phyloP scores from a whole-genome alignment of 345 rosid genomes.

The Sonneratia alba region DNA sequence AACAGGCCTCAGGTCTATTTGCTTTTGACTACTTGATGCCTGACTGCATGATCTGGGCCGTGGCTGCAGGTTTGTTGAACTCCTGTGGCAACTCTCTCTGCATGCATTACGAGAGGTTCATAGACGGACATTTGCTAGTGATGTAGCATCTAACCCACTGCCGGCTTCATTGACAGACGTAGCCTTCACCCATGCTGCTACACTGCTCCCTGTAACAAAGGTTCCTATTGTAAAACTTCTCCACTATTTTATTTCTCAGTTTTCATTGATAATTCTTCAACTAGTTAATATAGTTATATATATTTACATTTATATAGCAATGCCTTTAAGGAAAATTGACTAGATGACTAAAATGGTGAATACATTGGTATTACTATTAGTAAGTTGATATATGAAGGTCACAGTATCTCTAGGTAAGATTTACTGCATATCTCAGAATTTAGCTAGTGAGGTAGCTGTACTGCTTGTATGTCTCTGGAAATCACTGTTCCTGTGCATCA shows the following conservation, averaged over 20 bases:
- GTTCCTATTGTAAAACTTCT: constrained; percentile 17
- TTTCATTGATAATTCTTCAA: background rate
- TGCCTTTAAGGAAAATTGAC: background rate
- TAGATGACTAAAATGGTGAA: background rate
- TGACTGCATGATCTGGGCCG: constrained; percentile 2
- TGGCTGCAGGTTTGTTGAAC: constrained; percentile 88
- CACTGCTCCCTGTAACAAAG: constrained; percentile 95
- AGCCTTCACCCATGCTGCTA: constrained; percentile 95
- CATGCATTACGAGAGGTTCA: constrained; percentile 97
- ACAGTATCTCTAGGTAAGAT: background rate
- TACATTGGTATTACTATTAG: background rate
- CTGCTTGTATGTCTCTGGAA: background rate
- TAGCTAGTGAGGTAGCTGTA: background rate
- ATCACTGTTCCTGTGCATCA: background rate
- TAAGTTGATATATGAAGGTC: background rate
- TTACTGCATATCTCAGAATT: no score
- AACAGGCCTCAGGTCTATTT: background rate
- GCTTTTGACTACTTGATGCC: background rate
- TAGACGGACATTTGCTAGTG: constrained; percentile 82
- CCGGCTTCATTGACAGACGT: constrained; percentile 97
- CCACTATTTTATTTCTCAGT: background rate
- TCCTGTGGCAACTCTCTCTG: constrained; percentile 96
- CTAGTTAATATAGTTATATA: background rate
- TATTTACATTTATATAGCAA: background rate
- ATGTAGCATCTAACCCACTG: constrained; percentile 72